Conservation (phyloP, 2,329 filamentous ascomycete species). For the Aspergillus sp. region DNA sequence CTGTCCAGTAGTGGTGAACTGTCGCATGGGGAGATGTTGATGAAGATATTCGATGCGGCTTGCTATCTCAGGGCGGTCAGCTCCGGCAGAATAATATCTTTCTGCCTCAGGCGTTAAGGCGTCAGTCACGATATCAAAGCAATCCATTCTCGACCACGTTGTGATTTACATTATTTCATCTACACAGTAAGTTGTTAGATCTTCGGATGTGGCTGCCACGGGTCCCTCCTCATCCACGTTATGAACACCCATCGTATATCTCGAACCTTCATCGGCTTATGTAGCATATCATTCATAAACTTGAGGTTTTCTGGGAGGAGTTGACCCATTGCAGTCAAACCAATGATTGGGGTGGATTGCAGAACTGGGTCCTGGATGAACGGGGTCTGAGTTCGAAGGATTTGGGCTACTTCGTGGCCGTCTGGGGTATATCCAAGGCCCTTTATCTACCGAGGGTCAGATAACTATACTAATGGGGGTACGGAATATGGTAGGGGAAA, state of each 20-base stretch:
- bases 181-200: not conserved
- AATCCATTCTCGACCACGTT: not conserved
- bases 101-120: constrained; percentile 5
- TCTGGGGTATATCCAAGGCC: not conserved
- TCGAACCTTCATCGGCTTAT: not conserved
- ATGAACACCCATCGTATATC: not conserved
- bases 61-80: constrained; percentile 8
- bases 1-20: not conserved
- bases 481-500: not conserved
- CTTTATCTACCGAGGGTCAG: not conserved
- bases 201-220: not conserved
- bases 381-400: not conserved
- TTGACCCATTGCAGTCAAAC: not conserved
- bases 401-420: not conserved
- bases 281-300: not conserved
- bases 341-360: not conserved
- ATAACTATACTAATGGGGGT: too few relatives aligned
- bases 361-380: not conserved
- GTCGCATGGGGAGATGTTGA: constrained; percentile 2
- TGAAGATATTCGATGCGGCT: constrained; percentile 11
- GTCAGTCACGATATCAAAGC: not conserved
- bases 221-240: not conserved
- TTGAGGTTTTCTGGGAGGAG: not conserved
- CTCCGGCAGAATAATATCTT: constrained; percentile 1
- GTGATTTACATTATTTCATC: not conserved